phyloP scores from a whole-genome alignment of 2,329 filamentous ascomycete genomes.

The Alternaria triticina region DNA sequence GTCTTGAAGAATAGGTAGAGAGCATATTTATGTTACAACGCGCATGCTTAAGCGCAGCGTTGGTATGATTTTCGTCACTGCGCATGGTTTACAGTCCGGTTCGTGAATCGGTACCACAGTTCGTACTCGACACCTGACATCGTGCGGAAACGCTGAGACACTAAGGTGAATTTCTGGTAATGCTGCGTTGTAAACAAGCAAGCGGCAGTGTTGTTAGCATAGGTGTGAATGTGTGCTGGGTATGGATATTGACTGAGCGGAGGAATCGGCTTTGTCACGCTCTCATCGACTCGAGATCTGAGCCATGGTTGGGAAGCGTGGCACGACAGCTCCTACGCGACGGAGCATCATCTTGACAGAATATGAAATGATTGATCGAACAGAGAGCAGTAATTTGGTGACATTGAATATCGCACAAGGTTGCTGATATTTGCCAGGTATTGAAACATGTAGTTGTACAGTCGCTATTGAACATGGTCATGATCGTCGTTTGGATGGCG shows the following conservation, averaged over 20 bases:
- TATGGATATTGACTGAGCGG: not conserved
- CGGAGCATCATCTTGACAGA: not conserved
- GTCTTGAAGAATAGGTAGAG: not conserved
- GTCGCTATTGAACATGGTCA: not conserved
- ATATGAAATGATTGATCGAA: not conserved
- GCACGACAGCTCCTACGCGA: not conserved
- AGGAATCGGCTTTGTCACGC: not conserved
- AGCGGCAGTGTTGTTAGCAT: not conserved
- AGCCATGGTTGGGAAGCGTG: not conserved
- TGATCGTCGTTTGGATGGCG: conserved; percentile 42
- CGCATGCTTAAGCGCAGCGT: not conserved
- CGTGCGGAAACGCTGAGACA: not conserved
- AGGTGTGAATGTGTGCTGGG: not conserved
- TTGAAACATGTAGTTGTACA: conserved; percentile 1
- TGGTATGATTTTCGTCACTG: not conserved
- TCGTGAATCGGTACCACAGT: not conserved
- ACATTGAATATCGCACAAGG: not conserved
- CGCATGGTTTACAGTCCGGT: not conserved
- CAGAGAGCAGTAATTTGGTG: not conserved
- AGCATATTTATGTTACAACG: not conserved
- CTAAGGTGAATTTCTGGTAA: not conserved
- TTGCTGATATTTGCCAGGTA: not conserved
- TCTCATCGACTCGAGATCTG: not conserved
- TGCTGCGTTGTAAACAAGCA: not conserved
- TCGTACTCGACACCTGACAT: not conserved